phyloP scores from a whole-genome alignment of 352 stramenopile species.

The Phytophthora sojae region DNA sequence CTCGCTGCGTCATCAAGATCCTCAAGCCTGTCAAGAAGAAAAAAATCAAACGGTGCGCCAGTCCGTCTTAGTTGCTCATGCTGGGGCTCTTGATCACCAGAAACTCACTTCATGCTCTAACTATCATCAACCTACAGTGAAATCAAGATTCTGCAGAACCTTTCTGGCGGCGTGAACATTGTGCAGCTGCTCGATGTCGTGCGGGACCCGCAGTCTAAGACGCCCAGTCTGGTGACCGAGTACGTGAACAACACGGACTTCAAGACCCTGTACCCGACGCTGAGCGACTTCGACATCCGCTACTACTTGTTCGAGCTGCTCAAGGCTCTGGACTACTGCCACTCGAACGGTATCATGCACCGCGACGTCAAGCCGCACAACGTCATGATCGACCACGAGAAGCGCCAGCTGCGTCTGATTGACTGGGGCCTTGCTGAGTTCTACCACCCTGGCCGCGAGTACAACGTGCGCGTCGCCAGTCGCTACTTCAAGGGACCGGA shows the following conservation, averaged over 20 bases:
- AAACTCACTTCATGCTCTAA: conserved; percentile 17
- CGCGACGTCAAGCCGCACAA: conserved; percentile 99
- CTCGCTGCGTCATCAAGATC: conserved; percentile 99
- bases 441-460: conserved; percentile 98
- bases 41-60: conserved; percentile 97
- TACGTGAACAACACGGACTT: conserved; percentile 99
- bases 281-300: conserved; percentile 98
- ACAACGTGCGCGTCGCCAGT: conserved; percentile 99
- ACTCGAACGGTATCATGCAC: conserved; percentile 99
- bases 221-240: conserved; percentile 98
- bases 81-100: background rate
- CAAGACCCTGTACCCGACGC: conserved; percentile 99
- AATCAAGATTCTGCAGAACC: conserved; percentile 99
- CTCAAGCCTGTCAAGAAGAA: conserved; percentile 99
- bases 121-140: conserved; percentile 58
- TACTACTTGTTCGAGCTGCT: conserved; percentile 99
- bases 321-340: conserved; percentile 98
- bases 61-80: background rate
- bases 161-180: conserved; percentile 98
- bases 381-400: conserved; percentile 99
- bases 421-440: conserved; percentile 99
- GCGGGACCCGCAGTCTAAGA: conserved; percentile 98
- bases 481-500: conserved; percentile 99
- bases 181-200: conserved; percentile 99
- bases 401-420: conserved; percentile 97